These are phyloP conservation scores for Acephala macrosclerotiorum DNA, from an alignment of 2,329 filamentous ascomycete genomes.

Conservation along the genomic window DNA sequence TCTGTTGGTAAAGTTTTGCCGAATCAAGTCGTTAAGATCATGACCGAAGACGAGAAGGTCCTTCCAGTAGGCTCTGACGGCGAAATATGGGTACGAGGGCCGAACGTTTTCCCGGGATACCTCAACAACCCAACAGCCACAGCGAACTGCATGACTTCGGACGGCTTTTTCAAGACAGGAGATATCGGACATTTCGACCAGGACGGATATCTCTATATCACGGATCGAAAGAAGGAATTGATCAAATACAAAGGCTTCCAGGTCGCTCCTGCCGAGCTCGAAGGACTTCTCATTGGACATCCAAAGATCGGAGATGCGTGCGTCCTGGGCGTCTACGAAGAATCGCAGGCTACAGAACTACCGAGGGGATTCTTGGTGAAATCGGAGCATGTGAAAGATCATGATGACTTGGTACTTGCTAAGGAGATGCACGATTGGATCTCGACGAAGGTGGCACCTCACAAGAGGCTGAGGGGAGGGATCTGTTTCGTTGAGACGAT, in stretches of 20 bases:
- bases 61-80: constrained; percentile 62
- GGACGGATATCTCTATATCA: constrained; percentile 85
- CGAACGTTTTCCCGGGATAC: constrained; percentile 66
- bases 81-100: constrained; percentile 73
- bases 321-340: constrained; percentile 68
- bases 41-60: constrained; percentile 56
- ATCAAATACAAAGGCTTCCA: constrained; percentile 72
- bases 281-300: constrained; percentile 53
- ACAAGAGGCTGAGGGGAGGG: constrained; percentile 75
- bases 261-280: constrained; percentile 71
- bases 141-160: constrained; percentile 70
- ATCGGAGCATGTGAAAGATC: constrained; percentile 43
- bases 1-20: constrained; percentile 78
- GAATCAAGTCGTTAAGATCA: constrained; percentile 81
- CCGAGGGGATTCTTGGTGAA: constrained; percentile 70
- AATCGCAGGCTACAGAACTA: constrained; percentile 69
- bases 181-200: constrained; percentile 82
- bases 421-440: constrained; percentile 64
- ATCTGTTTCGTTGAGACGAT: constrained; percentile 70
- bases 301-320: constrained; percentile 62
- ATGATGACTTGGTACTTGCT: constrained; percentile 24
- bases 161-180: constrained; percentile 83
- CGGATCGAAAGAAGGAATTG: constrained; percentile 77
- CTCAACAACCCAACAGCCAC: constrained; percentile 71
- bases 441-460: constrained; percentile 63